Conservation (phyloP, 257 asterid genomes). For the Fraxinus excelsior region DNA sequence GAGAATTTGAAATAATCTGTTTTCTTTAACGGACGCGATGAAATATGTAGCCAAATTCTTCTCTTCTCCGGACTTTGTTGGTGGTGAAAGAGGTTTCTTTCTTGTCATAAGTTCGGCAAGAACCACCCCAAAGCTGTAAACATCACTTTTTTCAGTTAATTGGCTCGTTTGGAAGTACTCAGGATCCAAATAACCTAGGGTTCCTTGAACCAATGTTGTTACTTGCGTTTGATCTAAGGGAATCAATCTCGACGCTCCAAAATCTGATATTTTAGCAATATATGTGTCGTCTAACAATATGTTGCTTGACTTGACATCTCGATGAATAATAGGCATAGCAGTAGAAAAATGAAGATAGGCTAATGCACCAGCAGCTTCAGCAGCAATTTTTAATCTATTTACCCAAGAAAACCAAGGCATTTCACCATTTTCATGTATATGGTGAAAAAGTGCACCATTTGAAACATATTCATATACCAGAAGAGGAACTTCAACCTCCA, state of each 20-base stretch:
- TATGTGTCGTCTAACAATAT: constrained; percentile 34
- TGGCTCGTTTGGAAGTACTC: constrained; percentile 53
- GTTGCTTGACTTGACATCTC: constrained; percentile 51
- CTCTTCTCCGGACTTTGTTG: not conserved
- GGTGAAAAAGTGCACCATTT: constrained; percentile 33
- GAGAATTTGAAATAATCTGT: constrained; percentile 25
- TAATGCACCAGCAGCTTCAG: constrained; percentile 44
- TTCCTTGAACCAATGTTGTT: constrained; percentile 57
- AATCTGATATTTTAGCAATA: constrained; percentile 50
- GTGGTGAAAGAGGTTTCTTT: constrained; percentile 26
- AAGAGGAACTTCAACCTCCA: constrained; percentile 46
- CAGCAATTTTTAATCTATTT: constrained; percentile 40
- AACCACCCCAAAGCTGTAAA: constrained; percentile 50
- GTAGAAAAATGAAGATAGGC: constrained; percentile 53
- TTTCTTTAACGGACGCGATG: constrained; percentile 17
- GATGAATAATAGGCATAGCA: constrained; percentile 38
- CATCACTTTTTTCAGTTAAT: constrained; percentile 55
- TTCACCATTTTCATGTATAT: constrained; percentile 36
- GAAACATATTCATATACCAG: constrained; percentile 39
- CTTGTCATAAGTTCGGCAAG: constrained; percentile 45
- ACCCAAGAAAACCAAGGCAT: constrained; percentile 47
- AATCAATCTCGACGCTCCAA: constrained; percentile 59
- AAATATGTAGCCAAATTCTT: constrained; percentile 15
- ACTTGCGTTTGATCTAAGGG: constrained; percentile 53
- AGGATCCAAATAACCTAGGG: constrained; percentile 54